phyloP scores from a whole-genome alignment of 73 alveolate species.

The Paramecium octaurelia region DNA sequence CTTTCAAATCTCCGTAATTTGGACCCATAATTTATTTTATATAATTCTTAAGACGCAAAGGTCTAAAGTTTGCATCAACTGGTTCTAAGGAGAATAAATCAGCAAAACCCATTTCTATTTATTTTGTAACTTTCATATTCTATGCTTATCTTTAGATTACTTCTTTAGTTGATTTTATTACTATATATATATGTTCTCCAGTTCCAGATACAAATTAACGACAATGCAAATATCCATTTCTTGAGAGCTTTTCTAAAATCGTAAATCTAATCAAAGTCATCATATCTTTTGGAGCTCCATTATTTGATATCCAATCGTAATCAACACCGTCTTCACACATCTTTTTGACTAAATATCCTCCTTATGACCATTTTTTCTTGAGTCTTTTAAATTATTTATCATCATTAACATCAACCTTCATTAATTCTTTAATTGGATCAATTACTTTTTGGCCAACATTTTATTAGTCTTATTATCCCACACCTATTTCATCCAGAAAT shows the following conservation, averaged over 20 bases:
- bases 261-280: conserved; percentile 56
- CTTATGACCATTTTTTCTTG: conserved; percentile 31
- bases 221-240: conserved; percentile 42
- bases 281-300: conserved; percentile 51
- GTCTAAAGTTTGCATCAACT: conserved; percentile 47
- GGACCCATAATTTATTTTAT: neutral
- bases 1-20: conserved; percentile 34
- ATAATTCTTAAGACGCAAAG: conserved; percentile 45
- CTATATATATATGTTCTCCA: conserved; percentile 54
- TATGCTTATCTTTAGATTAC: conserved; percentile 40
- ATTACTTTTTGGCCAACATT: neutral
- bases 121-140: neutral
- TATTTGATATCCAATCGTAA: conserved; percentile 49
- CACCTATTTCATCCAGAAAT: conserved; percentile 17
- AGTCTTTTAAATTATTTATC: neutral
- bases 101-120: conserved; percentile 56
- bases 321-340: conserved; percentile 14
- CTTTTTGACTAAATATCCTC: conserved; percentile 33
- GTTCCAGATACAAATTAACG: conserved; percentile 38
- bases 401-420: neutral
- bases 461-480: neutral
- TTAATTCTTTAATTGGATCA: conserved; percentile 27
- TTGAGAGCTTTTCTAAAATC: conserved; percentile 10
- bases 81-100: conserved; percentile 57
- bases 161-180: conserved; percentile 31